Percentiles rank a stretch among this genome's conserved stretches.
Conservation (phyloP, 768 basidiomycete species). For the Phanerochaete carnosa region DNA sequence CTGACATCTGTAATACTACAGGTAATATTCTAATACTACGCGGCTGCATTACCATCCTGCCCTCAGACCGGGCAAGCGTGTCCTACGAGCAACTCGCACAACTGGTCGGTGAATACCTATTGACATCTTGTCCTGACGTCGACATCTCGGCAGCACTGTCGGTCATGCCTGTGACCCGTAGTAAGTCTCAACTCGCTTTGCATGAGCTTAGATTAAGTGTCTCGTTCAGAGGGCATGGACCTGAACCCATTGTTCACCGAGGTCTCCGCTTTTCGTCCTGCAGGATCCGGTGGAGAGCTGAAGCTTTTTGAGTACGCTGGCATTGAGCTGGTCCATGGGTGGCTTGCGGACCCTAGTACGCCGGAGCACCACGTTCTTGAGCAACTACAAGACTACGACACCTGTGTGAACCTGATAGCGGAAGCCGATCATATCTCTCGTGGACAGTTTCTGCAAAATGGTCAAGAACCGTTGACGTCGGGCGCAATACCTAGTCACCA, state of each 20-base stretch:
- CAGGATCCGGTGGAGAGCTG: constrained; percentile 68
- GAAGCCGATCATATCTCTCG: constrained; percentile 75
- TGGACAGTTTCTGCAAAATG: constrained; percentile 48
- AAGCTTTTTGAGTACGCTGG: constrained; percentile 81
- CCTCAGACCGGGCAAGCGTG: constrained; percentile 60
- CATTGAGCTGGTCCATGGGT: constrained; percentile 84
- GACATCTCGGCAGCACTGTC: constrained; percentile 72
- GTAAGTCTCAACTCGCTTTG: constrained; percentile 38
- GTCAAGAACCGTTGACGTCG: constrained; percentile 8
- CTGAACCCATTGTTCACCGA: constrained; percentile 82
- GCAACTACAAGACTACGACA: constrained; percentile 66
- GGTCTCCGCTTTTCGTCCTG: constrained; percentile 63
- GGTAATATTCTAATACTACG: constrained; percentile 89
- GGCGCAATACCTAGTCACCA: constrained; percentile 6
- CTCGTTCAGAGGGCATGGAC: constrained; percentile 72
- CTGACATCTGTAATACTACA: constrained; percentile 22
- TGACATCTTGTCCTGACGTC: constrained; percentile 52
- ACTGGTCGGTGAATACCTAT: constrained; percentile 79
- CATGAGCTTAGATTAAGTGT: background rate
- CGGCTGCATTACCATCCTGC: constrained; percentile 73
- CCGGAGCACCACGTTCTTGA: constrained; percentile 54
- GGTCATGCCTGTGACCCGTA: constrained; percentile 50
- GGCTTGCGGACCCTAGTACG: constrained; percentile 73
- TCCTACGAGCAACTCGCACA: constrained; percentile 85
- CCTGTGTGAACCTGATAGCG: constrained; percentile 68